These are phyloP conservation scores for Teratosphaeriaceae sp. DNA, from an alignment of 2,329 filamentous ascomycete genomes.

Conservation along the genomic window DNA sequence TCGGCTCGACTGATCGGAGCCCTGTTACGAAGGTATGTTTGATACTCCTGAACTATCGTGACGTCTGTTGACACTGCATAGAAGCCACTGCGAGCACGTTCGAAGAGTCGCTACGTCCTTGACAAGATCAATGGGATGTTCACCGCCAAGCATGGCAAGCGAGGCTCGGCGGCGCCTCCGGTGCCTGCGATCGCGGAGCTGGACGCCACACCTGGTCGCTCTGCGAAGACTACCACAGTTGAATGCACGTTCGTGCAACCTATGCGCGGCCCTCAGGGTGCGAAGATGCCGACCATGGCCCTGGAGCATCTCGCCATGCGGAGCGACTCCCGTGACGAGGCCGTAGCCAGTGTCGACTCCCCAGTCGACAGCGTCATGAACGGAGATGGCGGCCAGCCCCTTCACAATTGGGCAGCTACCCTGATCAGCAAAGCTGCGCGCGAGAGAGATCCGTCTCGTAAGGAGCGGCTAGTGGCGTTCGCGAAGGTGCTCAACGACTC, in stretches of 20 bases:
- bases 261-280: background rate
- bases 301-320: conserved; percentile 5
- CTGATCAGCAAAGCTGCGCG: conserved; percentile 5
- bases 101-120: conserved; percentile 22
- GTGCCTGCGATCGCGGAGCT: conserved; percentile 2
- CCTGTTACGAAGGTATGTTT: no score
- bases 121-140: conserved; percentile 27
- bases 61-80: no score
- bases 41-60: no score
- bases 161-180: conserved; percentile 3
- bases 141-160: conserved; percentile 21
- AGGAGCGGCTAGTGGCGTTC: conserved; percentile 18
- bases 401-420: conserved; percentile 1
- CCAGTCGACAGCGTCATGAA: conserved; percentile 1
- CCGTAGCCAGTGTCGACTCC: background rate
- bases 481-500: conserved; percentile 23
- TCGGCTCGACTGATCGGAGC: background rate
- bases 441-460: conserved; percentile 14
- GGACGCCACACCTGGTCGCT: background rate
- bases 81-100: conserved; percentile 20
- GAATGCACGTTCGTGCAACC: conserved; percentile 3
- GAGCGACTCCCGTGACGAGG: background rate
- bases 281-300: conserved; percentile 9
- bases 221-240: background rate
- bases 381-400: background rate